These are phyloP conservation scores for Camellia japonica DNA, from an alignment of 148 eudicot species.

Conservation along the genomic window DNA sequence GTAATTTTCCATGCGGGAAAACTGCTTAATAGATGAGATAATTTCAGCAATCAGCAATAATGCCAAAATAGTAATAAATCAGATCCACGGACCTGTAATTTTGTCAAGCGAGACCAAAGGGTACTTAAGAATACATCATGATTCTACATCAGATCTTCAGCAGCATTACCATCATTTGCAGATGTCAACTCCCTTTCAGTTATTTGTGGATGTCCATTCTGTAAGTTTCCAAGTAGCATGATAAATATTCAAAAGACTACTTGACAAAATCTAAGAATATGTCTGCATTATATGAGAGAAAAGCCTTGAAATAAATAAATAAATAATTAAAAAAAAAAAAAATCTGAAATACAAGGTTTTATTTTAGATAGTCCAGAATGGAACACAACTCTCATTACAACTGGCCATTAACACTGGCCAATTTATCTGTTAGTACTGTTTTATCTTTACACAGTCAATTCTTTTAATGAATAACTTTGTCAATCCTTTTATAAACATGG, in stretches of 20 bases:
- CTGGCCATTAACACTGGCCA: neutral
- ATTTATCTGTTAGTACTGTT: neutral
- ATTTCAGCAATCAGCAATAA: neutral
- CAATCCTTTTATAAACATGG: no score
- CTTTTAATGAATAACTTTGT: no score
- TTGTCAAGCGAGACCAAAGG: conserved; percentile 77
- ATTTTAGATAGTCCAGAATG: neutral
- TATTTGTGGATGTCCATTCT: conserved; percentile 54
- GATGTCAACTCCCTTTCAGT: conserved; percentile 41
- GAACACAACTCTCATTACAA: neutral
- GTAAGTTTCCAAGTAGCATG: conserved; percentile 25
- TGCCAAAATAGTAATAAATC: neutral
- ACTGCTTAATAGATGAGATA: neutral
- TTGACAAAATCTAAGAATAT: neutral
- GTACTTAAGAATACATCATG: conserved; percentile 77
- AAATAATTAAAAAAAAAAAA: no score
- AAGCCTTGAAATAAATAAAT: neutral
- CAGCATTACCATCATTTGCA: conserved; percentile 33
- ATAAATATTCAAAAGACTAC: neutral
- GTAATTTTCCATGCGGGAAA: neutral
- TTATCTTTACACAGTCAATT: neutral
- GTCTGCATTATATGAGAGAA: neutral
- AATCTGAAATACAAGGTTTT: neutral
- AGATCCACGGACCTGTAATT: conserved; percentile 42
- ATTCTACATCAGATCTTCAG: conserved; percentile 68